Evolutionary conservation across 306 rosid genomes (phyloP).

Genomic region (Comarum palustre): DNA sequence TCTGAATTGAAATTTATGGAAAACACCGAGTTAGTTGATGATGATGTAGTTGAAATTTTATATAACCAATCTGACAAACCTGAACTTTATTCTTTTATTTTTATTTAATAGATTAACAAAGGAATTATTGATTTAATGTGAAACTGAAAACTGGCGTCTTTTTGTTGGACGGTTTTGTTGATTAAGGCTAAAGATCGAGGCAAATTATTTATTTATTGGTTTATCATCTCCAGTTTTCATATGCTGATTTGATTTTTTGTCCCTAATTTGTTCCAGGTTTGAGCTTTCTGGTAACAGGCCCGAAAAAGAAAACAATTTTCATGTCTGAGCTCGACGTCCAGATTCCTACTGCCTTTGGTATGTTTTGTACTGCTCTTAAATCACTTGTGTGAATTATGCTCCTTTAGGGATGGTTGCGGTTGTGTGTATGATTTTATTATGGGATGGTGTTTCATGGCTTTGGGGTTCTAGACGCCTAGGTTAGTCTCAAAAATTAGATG

Average conservation of each 20-base stretch:
- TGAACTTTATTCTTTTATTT: neutral
- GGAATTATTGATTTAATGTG: neutral
- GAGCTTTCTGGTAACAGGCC: slow-evolving; percentile 41
- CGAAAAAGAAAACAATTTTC: slow-evolving; percentile 44
- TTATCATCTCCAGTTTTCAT: neutral
- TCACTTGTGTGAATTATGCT: neutral
- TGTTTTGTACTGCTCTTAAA: slow-evolving; percentile 16
- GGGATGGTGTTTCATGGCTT: neutral
- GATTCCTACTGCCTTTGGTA: slow-evolving; percentile 74
- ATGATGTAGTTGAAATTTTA: neutral
- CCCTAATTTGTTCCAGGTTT: slow-evolving; percentile 31
- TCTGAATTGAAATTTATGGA: neutral
- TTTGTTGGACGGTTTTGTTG: no score
- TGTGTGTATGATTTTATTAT: neutral
- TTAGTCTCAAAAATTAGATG: neutral
- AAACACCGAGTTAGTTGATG: neutral
- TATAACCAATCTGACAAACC: neutral
- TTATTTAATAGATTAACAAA: neutral
- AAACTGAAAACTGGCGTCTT: neutral
- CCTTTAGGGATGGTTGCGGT: neutral
- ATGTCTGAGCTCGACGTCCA: slow-evolving; percentile 77
- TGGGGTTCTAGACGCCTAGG: neutral
- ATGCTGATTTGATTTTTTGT: neutral
- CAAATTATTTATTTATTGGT: no score
- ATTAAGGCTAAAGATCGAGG: no score